Evolutionary conservation across 1,284 basidiomycete genomes (phyloP), one percentile per base, ranked within the genome.

Genomic region (Pterulicium gracile): DNA sequence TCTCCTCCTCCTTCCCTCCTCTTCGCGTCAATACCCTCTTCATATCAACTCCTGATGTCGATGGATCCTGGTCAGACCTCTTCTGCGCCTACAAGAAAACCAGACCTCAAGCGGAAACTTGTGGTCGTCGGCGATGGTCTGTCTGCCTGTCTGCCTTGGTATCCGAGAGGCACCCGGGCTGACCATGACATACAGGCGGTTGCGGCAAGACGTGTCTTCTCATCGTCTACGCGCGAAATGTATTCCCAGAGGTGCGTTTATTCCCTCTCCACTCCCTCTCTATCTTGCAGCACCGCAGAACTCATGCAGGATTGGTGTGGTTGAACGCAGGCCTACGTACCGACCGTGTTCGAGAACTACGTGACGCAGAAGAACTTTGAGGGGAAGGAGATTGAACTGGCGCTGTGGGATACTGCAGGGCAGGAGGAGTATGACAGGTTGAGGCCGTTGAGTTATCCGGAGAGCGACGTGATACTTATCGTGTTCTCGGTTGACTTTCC

Each of bases 381-480:
- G 36, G 82, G 86, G 47, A 96, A 95, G 66, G 73, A 81, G 42
- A 82, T 98, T 55, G 94, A 98, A 64, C 77, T 98, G 24, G 93
- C 94, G 3, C 73, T 98, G 24, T 98, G 94, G 94, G 94, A 98
- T 67, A 98, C 95, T 1, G 95, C 94, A 3, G 94, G 95, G 15
- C 94, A 98, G 65, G 94, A 98, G 67, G 94, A 98, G 68, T 98
- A 97, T 65, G 94, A 98, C 64, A 77, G 94, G 52, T 72, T 98
- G 52, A 77, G 94, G 53, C 94, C 94, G 20, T 71, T 98, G 50
- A 92, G 88, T 62, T 98, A 98, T 60, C 93, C 94, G 27, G 95
- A 97, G 63, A 92, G 87, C 68, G 84, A 97, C 63, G 91, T 98
- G 47, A 94, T 98, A 56, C 79, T 98, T 52, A 89, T 98, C 57